Conservation (phyloP, 441 rosid genomes). For the Erysimum cheiri region DNA sequence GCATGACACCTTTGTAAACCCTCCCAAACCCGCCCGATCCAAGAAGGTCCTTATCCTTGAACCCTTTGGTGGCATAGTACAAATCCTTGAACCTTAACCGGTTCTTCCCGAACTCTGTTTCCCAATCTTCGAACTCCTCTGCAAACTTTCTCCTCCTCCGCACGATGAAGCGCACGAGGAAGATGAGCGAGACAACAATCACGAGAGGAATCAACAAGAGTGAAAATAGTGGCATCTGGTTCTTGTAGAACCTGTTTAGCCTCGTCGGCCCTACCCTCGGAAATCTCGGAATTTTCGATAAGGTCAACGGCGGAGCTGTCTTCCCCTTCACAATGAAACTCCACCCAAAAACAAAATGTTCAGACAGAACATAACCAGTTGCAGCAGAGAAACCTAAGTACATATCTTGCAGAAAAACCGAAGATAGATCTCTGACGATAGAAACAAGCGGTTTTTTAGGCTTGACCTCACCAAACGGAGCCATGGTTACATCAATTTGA, state of each 20-base stretch:
- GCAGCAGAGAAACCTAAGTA: conserved; percentile 73
- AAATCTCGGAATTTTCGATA: conserved; percentile 55
- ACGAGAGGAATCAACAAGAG: neutral
- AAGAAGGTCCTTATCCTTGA: conserved; percentile 57
- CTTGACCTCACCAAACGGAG: conserved; percentile 52
- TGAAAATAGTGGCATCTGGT: neutral
- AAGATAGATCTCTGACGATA: conserved; percentile 54
- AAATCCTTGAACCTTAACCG: conserved; percentile 60
- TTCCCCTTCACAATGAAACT: conserved; percentile 58
- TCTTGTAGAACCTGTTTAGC: neutral
- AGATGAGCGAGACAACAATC: neutral
- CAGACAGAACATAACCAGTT: conserved; percentile 57
- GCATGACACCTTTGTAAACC: conserved; percentile 66
- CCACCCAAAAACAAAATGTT: conserved; percentile 50
- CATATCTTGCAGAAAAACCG: conserved; percentile 43
- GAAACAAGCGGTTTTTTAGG: conserved; percentile 64
- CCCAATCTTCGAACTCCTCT: conserved; percentile 71
- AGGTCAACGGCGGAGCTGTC: conserved; percentile 48
- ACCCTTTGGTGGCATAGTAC: conserved; percentile 63
- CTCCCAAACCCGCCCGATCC: conserved; percentile 77
- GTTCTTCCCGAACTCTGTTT: conserved; percentile 64
- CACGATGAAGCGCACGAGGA: neutral
- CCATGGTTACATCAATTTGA: conserved; percentile 53
- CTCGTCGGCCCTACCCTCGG: conserved; percentile 3
- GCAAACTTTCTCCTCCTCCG: conserved; percentile 43